phyloP scores from a whole-genome alignment of 2,329 filamentous ascomycete species.

The Aspergillus quadricinctus region DNA sequence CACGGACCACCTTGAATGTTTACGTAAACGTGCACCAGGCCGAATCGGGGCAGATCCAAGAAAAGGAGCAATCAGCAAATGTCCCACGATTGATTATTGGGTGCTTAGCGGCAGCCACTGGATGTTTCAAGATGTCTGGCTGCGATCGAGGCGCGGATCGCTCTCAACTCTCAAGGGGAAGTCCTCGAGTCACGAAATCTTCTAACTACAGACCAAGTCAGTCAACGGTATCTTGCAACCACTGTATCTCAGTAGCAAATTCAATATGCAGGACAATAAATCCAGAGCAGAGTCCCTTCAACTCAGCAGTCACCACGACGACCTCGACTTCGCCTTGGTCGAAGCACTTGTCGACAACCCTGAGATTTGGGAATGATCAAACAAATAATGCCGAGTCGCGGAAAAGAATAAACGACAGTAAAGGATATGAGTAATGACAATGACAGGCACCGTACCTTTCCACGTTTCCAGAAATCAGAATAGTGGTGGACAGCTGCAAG shows the following conservation, averaged over 20 bases:
- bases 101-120: conserved; percentile 13
- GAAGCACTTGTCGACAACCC: neutral
- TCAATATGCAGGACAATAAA: neutral
- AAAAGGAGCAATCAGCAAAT: conserved; percentile 2
- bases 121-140: conserved; percentile 1
- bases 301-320: neutral
- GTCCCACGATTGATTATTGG: conserved; percentile 6
- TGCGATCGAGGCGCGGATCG: conserved; percentile 1
- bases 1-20: conserved; percentile 16
- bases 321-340: neutral
- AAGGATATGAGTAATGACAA: neutral
- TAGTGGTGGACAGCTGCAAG: conserved; percentile 15
- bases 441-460: conserved; percentile 11
- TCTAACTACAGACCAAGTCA: neutral
- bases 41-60: conserved; percentile 8
- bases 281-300: neutral
- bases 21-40: conserved; percentile 12
- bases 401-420: neutral
- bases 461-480: conserved; percentile 15
- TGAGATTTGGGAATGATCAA: too few species aligned
- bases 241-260: neutral
- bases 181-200: neutral
- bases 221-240: neutral
- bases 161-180: neutral
- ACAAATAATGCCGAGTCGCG: neutral